Evolutionary conservation across 176 grass and related monocot genomes (phyloP).

Genomic region (Zoysia pacifica): DNA sequence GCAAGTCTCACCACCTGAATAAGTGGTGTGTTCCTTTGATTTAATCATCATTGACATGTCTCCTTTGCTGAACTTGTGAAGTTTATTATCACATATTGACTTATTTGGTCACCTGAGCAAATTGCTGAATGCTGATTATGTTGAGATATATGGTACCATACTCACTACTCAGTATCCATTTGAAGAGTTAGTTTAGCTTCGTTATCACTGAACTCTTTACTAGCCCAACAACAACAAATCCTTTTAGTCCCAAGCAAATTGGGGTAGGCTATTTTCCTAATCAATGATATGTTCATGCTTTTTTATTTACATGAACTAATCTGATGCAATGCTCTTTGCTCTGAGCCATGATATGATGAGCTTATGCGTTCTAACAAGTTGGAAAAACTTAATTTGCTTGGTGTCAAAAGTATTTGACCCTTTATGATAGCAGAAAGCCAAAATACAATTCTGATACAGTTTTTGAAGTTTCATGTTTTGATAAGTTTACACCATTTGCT

Average conservation of each 20-base stretch:
- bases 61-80: not conserved
- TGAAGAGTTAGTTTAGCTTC: not conserved
- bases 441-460: not conserved
- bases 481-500: not conserved
- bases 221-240: not conserved
- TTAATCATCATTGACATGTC: not conserved
- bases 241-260: too few relatives aligned
- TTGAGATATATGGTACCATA: not conserved
- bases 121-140: not conserved
- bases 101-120: not conserved
- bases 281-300: not conserved
- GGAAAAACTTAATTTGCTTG: not conserved
- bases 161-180: constrained; percentile 1
- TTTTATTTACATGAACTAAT: constrained; percentile 15
- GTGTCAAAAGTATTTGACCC: not conserved
- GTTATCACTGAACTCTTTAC: not conserved
- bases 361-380: not conserved
- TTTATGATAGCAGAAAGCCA: constrained; percentile 24
- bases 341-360: constrained; percentile 11
- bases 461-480: constrained; percentile 24
- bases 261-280: not conserved
- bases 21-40: not conserved
- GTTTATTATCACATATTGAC: not conserved
- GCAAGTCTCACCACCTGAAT: not conserved
- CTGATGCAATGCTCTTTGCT: constrained; percentile 12